Evolutionary conservation across 129 eudicot genomes (phyloP), one percentile per base, ranked within the genome.

Genomic region (Lactuca saligna): DNA sequence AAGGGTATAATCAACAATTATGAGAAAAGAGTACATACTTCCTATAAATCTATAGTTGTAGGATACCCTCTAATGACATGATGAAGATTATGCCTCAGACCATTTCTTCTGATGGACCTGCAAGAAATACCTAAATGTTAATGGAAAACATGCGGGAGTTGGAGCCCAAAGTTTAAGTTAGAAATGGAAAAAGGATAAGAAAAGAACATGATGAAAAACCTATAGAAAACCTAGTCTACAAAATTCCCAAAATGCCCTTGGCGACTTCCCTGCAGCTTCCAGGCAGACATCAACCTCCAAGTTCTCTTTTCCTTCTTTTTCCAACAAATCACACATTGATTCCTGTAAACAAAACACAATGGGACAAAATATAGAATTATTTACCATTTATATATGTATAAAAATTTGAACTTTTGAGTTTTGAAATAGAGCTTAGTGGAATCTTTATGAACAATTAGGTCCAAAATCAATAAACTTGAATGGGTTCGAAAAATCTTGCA

Each of bases 1-100:
- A n/a, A n/a, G n/a, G n/a, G n/a, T n/a, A n/a, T n/a, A n/a, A n/a
- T n/a, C n/a, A n/a, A 73, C 15, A 17, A 29, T 32, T 39, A 34
- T 20, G 56, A 54, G 56, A 51, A 15, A 56, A 70, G 68, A 53
- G 60, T 69, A 74, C 83, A 51, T 49, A 89, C 96, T 86, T 93
- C 98, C 98, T 96, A 93, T 77, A 89, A 77, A 81, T 87, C 98
- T 82, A n/a, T n/a, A n/a, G n/a, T n/a, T n/a, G n/a, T n/a, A n/a
- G n/a, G n/a, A n/a, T n/a, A n/a, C n/a, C n/a, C n/a, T n/a, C n/a
- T 86, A 64, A 93, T 93, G 41, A 95, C 98, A 61, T 93, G 90
- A 82, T 93, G 98, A 69, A 93, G 90, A 74, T 82, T 93, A 41
- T 63, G 98, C 90, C 78, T 89, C 97, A n/a, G 88, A 71, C 95